Conservation (phyloP, 1,284 basidiomycete genomes). For the Malassezia furfur region DNA sequence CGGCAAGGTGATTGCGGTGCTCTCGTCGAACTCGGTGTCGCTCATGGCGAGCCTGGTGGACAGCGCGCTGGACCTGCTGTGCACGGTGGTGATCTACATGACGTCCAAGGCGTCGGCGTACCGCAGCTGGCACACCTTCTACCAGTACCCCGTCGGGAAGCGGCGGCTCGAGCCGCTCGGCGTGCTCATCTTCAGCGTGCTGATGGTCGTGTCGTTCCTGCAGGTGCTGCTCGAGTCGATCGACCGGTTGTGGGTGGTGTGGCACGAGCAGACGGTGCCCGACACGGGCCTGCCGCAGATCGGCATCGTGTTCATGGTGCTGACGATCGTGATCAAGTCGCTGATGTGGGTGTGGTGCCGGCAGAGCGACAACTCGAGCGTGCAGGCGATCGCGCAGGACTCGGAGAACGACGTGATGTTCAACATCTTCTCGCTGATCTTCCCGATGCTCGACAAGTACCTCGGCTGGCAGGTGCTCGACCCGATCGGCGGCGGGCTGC, state of each 20-base stretch:
- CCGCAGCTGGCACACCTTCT: conserved; percentile 36
- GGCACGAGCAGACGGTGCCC: conserved; percentile 31
- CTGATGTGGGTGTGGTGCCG: conserved; percentile 51
- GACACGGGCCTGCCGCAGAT: conserved; percentile 32
- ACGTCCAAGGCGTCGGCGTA: conserved; percentile 39
- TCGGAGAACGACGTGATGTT: conserved; percentile 55
- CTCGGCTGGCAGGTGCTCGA: conserved; percentile 34
- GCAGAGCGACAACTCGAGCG: conserved; percentile 46
- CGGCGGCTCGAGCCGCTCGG: conserved; percentile 52
- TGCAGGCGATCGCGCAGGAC: conserved; percentile 50
- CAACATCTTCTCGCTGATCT: conserved; percentile 55
- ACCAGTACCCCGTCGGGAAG: conserved; percentile 54
- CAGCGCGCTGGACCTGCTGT: conserved; percentile 54
- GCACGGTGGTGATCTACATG: conserved; percentile 50
- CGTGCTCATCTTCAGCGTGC: conserved; percentile 52
- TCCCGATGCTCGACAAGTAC: conserved; percentile 50
- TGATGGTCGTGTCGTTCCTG: conserved; percentile 53
- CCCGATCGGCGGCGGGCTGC: conserved; percentile 32
- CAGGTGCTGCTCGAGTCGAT: conserved; percentile 43
- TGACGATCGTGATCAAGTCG: conserved; percentile 54
- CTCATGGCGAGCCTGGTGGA: conserved; percentile 55
- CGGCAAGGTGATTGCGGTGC: conserved; percentile 53
- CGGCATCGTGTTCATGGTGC: conserved; percentile 51
- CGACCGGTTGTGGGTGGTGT: conserved; percentile 31
- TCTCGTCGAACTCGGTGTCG: conserved; percentile 55